Base-by-base conservation (phyloP, 345 rosid genomes). In the Pistacia integerrima region DNA sequence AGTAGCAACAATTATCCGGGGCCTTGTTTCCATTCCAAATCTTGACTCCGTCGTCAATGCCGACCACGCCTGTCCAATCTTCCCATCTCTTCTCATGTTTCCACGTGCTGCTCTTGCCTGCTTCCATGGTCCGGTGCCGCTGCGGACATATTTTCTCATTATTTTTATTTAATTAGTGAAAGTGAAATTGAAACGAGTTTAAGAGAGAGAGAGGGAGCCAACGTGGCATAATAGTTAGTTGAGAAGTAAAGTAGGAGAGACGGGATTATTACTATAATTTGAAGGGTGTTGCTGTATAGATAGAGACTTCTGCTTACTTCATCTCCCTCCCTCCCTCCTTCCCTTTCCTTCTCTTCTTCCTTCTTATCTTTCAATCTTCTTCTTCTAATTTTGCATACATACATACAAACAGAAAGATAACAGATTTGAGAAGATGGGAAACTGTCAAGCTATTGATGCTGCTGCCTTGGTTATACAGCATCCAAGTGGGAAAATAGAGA, bases 391-490 rank as follows among this genome's bases (percentile, higher is more conserved):
- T 54, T 48, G 8, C 46, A 41, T 41, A 5, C 46, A 41, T 30
- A 30, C 33, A 41, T 41, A 41, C 8, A 41, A 5, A 38, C 6
- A 41, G 46, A 41, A 41, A 18, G 77, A 76, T 2, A 85, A 17
- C 57, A 22, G 48, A 51, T 30, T 30, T 30, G 1, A 11, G n/a
- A 75, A 77, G 41, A 96, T 92, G 99, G 99, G 99, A 38, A 96
- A 96, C 48, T 96, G 98, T 78, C 99, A 96, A 66, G 93, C 99
- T 63, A 87, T 96, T 49, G 99, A 96, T 72, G 99, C 99, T 1
- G 99, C 98, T 1, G 99, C 97, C 22, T 79, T 96, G 65, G 98
- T 91, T 22, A 82, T 96, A 79, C 98, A 96, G 80, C 98, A 96
- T 74, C 98, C 99, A 3, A 64, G 75, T 63, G 99, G 99, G 25